Percentiles rank a stretch among this genome's conserved stretches.
Evolutionary conservation across 495 filamentous ascomycete species (phyloP).

Genomic region (Tirmania nivea): DNA sequence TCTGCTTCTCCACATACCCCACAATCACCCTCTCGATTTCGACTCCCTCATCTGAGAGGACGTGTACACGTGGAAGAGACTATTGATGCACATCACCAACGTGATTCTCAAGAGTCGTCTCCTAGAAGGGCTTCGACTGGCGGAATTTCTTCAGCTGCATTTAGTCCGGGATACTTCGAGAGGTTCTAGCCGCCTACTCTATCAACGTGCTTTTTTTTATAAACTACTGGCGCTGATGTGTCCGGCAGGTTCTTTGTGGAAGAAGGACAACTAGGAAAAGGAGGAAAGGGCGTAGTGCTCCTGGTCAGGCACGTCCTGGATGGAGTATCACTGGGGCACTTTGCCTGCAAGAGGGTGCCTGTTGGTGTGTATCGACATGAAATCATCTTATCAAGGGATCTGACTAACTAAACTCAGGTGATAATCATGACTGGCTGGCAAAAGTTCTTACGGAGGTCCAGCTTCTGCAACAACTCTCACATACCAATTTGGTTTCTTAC

Average conservation of each 20-base stretch:
- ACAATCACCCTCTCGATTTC: constrained; percentile 18
- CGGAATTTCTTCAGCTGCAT: constrained; percentile 64
- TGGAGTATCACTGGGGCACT: constrained; percentile 64
- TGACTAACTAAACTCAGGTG: constrained; percentile 24
- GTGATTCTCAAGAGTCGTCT: too few relatives aligned
- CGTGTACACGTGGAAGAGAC: constrained; percentile 8
- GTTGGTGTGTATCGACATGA: constrained; percentile 29
- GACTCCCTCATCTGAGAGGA: constrained; percentile 7
- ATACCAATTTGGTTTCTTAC: constrained; percentile 92
- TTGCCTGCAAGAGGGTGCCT: constrained; percentile 91
- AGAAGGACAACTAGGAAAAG: constrained; percentile 63
- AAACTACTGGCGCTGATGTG: background rate
- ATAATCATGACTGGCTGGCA: constrained; percentile 88
- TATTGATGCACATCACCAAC: background rate
- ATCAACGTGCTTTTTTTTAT: background rate
- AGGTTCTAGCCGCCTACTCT: constrained; percentile 15
- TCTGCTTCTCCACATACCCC: constrained; percentile 3
- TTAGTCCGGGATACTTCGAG: constrained; percentile 78
- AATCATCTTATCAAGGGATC: background rate
- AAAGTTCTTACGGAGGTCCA: constrained; percentile 88
- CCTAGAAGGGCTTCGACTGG: constrained; percentile 28
- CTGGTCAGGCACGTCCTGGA: constrained; percentile 81
- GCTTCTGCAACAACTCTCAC: constrained; percentile 69
- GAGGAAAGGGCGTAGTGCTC: constrained; percentile 84
- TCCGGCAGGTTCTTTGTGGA: constrained; percentile 51